phyloP scores from a whole-genome alignment of 2,329 filamentous ascomycete genomes.

The Calonectria multiphialidica region DNA sequence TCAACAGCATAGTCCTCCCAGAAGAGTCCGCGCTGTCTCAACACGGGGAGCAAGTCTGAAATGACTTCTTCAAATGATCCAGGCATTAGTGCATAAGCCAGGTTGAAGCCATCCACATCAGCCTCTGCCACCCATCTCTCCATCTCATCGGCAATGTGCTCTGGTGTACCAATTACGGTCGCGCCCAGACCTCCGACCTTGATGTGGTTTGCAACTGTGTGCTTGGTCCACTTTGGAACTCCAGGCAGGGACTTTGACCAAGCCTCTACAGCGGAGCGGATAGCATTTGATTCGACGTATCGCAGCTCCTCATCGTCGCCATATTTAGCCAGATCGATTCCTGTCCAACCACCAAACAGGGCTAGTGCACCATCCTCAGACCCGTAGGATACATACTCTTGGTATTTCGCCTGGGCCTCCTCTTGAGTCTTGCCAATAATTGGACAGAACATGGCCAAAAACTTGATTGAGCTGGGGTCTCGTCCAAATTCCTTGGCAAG shows the following conservation, averaged over 20 bases:
- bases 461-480: constrained; percentile 68
- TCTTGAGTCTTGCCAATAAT: constrained; percentile 71
- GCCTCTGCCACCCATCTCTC: constrained; percentile 60
- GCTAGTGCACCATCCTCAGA: constrained; percentile 73
- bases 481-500: constrained; percentile 63
- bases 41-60: constrained; percentile 72
- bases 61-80: constrained; percentile 76
- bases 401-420: constrained; percentile 64
- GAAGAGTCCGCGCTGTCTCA: constrained; percentile 68
- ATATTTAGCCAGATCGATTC: constrained; percentile 72
- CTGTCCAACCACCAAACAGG: constrained; percentile 76
- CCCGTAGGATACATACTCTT: constrained; percentile 66
- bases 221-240: constrained; percentile 38
- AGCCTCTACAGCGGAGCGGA: constrained; percentile 62
- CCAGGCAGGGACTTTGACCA: constrained; percentile 56
- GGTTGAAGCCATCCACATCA: constrained; percentile 70
- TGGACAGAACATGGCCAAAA: constrained; percentile 69
- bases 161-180: constrained; percentile 46
- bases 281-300: constrained; percentile 71
- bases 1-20: constrained; percentile 61
- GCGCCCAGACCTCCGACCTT: constrained; percentile 48
- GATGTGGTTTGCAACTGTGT: constrained; percentile 48
- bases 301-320: constrained; percentile 73
- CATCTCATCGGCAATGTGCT: constrained; percentile 48
- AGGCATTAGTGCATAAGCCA: constrained; percentile 56